These are phyloP conservation scores for Globisporangium paddicum DNA, from an alignment of 352 stramenopile species.

Conservation along the genomic window DNA sequence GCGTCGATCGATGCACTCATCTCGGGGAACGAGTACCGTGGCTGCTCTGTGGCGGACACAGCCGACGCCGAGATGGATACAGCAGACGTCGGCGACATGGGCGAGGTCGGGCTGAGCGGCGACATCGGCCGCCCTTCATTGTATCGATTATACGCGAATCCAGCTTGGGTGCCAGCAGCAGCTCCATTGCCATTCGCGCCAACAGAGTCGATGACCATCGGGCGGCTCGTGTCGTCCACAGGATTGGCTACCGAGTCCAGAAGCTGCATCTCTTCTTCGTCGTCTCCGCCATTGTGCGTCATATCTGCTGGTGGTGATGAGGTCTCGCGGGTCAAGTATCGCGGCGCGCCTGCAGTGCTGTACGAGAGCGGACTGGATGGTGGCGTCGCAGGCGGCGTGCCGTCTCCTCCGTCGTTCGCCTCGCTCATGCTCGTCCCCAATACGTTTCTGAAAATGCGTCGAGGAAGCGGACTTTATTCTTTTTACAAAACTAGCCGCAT, in stretches of 20 bases:
- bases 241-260: conserved; percentile 15
- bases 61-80: conserved; percentile 73
- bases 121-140: conserved; percentile 16
- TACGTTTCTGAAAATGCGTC: neutral
- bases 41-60: conserved; percentile 74
- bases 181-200: neutral
- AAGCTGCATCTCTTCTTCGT: conserved; percentile 11
- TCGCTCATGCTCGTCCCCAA: neutral
- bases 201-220: conserved; percentile 2
- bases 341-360: conserved; percentile 14
- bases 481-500: too few relatives aligned
- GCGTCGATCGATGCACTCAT: conserved; percentile 80
- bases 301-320: conserved; percentile 7
- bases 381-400: conserved; percentile 49
- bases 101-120: conserved; percentile 40
- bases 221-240: conserved; percentile 8
- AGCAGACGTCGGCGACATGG: conserved; percentile 60
- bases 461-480: too few relatives aligned
- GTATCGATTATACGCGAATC: conserved; percentile 1
- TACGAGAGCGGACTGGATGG: conserved; percentile 48
- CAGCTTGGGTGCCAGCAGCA: neutral
- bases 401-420: conserved; percentile 16
- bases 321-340: conserved; percentile 46
- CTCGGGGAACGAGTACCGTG: conserved; percentile 66
- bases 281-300: conserved; percentile 2